Evolutionary conservation across 139 green algal genomes (phyloP).

Genomic region (Trebouxia sp.): DNA sequence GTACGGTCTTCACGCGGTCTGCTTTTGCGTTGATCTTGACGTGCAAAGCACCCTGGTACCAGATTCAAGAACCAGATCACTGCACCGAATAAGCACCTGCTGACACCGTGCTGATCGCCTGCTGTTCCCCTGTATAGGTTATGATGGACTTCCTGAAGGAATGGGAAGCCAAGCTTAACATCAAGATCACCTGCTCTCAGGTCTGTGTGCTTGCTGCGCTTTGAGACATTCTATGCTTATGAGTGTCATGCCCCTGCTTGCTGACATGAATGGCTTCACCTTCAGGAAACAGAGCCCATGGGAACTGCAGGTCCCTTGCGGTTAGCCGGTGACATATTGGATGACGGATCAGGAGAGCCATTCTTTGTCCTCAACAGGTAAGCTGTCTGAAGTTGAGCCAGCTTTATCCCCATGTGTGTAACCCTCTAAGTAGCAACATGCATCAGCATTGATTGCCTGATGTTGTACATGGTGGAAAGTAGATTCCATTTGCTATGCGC

Average conservation of each 20-base stretch:
- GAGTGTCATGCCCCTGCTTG: background rate
- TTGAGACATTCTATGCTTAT: background rate
- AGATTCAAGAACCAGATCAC: background rate
- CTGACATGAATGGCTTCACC: background rate
- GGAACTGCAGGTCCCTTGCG: conserved; percentile 94
- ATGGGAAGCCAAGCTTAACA: conserved; percentile 92
- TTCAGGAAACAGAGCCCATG: conserved; percentile 98
- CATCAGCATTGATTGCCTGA: no score
- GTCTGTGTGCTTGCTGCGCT: conserved; percentile 31
- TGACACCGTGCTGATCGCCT: background rate
- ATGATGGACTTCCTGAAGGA: conserved; percentile 95
- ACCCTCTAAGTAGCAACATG: no score
- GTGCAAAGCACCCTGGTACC: conserved; percentile 2
- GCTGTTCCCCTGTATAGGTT: conserved; percentile 46
- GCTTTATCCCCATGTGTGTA: no score
- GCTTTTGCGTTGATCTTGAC: no score
- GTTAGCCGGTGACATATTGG: conserved; percentile 84
- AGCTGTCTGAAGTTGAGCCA: no score
- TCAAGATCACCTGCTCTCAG: conserved; percentile 94
- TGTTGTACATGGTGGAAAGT: no score
- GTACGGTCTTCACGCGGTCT: background rate
- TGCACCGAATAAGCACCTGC: background rate
- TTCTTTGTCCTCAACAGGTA: conserved; percentile 98
- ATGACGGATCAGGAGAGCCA: conserved; percentile 82
- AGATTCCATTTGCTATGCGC: background rate